phyloP scores from a whole-genome alignment of 2,329 filamentous ascomycete species.

The Monilinia fructicola region DNA sequence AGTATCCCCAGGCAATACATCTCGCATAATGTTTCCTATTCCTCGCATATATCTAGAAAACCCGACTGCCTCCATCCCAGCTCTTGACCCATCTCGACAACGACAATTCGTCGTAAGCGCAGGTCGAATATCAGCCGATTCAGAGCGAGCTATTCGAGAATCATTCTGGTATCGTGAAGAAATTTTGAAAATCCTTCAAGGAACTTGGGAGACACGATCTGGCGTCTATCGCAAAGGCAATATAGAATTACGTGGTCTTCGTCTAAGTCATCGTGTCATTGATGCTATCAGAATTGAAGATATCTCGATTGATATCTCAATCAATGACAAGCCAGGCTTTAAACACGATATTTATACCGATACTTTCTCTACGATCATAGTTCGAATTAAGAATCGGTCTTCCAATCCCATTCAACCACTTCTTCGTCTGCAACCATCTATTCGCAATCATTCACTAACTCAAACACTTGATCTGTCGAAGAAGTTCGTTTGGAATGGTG shows the following conservation, averaged over 20 bases:
- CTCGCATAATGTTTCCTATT: slow-evolving; percentile 72
- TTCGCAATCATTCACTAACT: slow-evolving; percentile 63
- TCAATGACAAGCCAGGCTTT: slow-evolving; percentile 42
- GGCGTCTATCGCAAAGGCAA: slow-evolving; percentile 58
- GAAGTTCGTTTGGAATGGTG: slow-evolving; percentile 81
- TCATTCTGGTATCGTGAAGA: slow-evolving; percentile 90
- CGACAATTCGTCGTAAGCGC: slow-evolving; percentile 91
- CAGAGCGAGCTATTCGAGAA: slow-evolving; percentile 74
- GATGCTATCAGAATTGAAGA: slow-evolving; percentile 81
- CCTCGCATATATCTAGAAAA: slow-evolving; percentile 74
- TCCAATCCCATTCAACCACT: slow-evolving; percentile 66
- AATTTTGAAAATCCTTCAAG: slow-evolving; percentile 68
- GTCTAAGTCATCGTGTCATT: slow-evolving; percentile 75
- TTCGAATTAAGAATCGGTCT: slow-evolving; percentile 75
- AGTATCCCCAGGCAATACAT: slow-evolving; percentile 67
- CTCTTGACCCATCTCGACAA: slow-evolving; percentile 75
- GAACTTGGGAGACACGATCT: slow-evolving; percentile 64
- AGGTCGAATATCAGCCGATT: slow-evolving; percentile 74
- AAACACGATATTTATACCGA: slow-evolving; percentile 48
- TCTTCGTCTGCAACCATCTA: slow-evolving; percentile 72
- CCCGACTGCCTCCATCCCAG: slow-evolving; percentile 74
- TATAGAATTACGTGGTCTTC: slow-evolving; percentile 74
- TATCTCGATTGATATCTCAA: slow-evolving; percentile 63
- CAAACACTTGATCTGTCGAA: slow-evolving; percentile 78
- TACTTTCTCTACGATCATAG: slow-evolving; percentile 66